phyloP scores from a whole-genome alignment of 169 alveolate genomes.

The Plasmodium vivax region DNA sequence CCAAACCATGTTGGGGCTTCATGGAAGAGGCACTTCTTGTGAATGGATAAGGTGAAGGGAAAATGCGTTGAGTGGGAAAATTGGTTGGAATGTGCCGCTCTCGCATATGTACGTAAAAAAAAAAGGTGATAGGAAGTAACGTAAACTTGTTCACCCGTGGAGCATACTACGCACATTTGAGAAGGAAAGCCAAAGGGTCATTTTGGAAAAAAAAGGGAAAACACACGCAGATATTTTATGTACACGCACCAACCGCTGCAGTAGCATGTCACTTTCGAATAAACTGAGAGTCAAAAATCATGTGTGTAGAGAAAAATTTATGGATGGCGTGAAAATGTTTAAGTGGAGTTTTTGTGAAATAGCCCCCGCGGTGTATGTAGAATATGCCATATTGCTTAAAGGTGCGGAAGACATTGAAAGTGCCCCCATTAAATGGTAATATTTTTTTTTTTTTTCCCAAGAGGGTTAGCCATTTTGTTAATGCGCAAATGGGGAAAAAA shows the following conservation, averaged over 20 bases:
- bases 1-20: background rate
- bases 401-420: constrained; percentile 2
- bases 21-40: background rate
- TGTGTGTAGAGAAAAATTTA: background rate
- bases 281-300: background rate
- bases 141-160: background rate
- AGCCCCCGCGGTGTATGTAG: background rate
- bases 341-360: background rate
- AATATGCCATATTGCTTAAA: background rate
- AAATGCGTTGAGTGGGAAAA: background rate
- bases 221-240: background rate
- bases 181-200: background rate
- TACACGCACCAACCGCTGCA: background rate
- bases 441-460: background rate
- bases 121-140: background rate
- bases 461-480: background rate
- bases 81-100: background rate
- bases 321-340: background rate
- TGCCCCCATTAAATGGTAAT: background rate
- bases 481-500: background rate
- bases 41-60: background rate
- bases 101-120: background rate
- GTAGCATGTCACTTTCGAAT: background rate
- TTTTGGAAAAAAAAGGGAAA: background rate
- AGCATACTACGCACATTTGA: background rate